A percentile compares a stretch with the other conserved stretches of the same genome.
phyloP scores from a whole-genome alignment of 2,329 filamentous ascomycete genomes.

The Colletotrichum spinosum region DNA sequence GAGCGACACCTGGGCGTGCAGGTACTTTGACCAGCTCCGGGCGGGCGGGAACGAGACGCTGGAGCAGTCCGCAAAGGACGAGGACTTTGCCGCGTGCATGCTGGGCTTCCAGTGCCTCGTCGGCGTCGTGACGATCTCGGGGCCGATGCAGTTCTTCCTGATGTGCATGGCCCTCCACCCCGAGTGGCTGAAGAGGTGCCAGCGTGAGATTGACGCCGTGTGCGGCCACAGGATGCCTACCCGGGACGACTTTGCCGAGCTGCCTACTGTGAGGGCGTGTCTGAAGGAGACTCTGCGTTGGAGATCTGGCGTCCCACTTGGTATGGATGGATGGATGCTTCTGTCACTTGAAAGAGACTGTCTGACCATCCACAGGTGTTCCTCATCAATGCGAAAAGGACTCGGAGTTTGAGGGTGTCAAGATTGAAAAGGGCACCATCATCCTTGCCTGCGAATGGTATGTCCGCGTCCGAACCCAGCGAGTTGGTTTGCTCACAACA shows the following conservation, averaged over 20 bases:
- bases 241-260: constrained; percentile 59
- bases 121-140: constrained; percentile 61
- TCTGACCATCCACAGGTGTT: constrained; percentile 49
- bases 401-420: constrained; percentile 59
- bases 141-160: constrained; percentile 62
- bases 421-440: constrained; percentile 60
- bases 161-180: constrained; percentile 66
- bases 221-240: constrained; percentile 65
- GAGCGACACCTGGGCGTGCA: constrained; percentile 58
- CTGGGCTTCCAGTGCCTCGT: constrained; percentile 64
- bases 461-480: constrained; percentile 25
- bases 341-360: background rate
- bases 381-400: constrained; percentile 62
- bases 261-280: constrained; percentile 66
- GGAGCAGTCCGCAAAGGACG: constrained; percentile 55
- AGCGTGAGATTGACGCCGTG: constrained; percentile 68
- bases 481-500: background rate
- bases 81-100: constrained; percentile 62
- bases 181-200: constrained; percentile 63
- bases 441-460: constrained; percentile 64
- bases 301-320: constrained; percentile 66
- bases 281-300: constrained; percentile 70
- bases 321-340: constrained; percentile 41
- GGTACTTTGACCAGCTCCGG: constrained; percentile 59
- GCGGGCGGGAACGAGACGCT: constrained; percentile 53